A percentile compares a stretch with the other conserved stretches of the same genome.
Conservation (phyloP, 2,329 filamentous ascomycete species). For the Verticillium zaregamsianum region DNA sequence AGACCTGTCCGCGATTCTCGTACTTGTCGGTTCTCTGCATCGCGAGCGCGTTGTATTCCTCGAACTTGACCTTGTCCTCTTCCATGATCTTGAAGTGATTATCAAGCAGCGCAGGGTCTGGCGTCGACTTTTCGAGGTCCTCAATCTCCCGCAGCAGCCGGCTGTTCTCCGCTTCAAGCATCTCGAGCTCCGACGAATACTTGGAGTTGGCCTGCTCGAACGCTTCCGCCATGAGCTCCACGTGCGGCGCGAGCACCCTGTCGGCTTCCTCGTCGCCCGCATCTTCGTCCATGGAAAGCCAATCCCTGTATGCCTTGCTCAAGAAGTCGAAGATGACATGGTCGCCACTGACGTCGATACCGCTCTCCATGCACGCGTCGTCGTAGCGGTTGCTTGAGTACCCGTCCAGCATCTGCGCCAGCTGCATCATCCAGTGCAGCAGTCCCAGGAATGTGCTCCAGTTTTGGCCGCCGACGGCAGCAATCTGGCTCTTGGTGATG, state of each 20-base stretch:
- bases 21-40: conserved; percentile 86
- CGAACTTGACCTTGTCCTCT: conserved; percentile 91
- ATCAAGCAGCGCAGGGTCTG: conserved; percentile 78
- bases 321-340: conserved; percentile 94
- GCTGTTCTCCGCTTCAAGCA: conserved; percentile 82
- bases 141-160: conserved; percentile 81
- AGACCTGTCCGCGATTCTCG: conserved; percentile 69
- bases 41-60: conserved; percentile 86
- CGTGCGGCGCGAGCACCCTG: conserved; percentile 73
- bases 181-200: conserved; percentile 77
- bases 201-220: conserved; percentile 84
- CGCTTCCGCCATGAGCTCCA: conserved; percentile 80
- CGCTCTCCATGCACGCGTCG: conserved; percentile 82
- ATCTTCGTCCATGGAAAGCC: conserved; percentile 89
- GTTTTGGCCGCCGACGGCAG: conserved; percentile 92
- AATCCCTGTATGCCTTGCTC: conserved; percentile 85
- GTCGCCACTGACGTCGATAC: conserved; percentile 82
- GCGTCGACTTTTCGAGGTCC: conserved; percentile 80
- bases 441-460: conserved; percentile 94
- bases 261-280: conserved; percentile 81
- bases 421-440: conserved; percentile 98
- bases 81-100: conserved; percentile 90
- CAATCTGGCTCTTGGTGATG: conserved; percentile 94
- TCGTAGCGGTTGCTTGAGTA: conserved; percentile 79
- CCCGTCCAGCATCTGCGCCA: conserved; percentile 88